Conservation (phyloP, 768 basidiomycete species). For the Pleurotus salmoneostramineus region DNA sequence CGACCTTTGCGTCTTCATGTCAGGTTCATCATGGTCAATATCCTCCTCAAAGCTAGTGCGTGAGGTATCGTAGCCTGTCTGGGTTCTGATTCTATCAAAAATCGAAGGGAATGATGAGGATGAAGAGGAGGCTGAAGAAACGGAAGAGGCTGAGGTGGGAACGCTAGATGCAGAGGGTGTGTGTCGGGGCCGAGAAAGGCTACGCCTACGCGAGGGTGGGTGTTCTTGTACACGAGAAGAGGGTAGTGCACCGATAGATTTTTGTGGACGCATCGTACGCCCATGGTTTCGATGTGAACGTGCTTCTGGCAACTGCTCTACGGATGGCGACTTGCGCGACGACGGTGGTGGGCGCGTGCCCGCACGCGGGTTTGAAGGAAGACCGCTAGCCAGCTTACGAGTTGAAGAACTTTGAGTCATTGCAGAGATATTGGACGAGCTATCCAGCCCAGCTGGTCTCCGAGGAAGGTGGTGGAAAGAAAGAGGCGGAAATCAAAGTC, state of each 20-base stretch:
- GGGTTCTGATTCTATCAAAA: constrained; percentile 30
- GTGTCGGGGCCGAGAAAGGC: background rate
- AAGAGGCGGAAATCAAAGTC: background rate
- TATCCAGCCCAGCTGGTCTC: constrained; percentile 21
- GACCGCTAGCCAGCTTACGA: constrained; percentile 22
- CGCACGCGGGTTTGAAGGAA: constrained; percentile 35
- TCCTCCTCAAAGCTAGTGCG: constrained; percentile 43
- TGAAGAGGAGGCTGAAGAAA: constrained; percentile 21
- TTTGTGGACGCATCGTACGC: constrained; percentile 19
- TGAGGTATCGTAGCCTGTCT: constrained; percentile 31
- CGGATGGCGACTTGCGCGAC: constrained; percentile 8
- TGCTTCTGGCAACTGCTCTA: constrained; percentile 10
- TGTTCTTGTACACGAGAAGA: constrained; percentile 11
- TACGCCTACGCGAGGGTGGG: constrained; percentile 12
- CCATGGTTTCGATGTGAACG: constrained; percentile 5
- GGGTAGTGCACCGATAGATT: constrained; percentile 14
- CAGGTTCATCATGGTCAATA: constrained; percentile 10
- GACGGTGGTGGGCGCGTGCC: constrained; percentile 28
- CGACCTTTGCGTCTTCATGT: background rate
- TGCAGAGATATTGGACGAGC: background rate
- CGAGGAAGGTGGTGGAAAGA: constrained; percentile 2
- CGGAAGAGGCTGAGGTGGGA: constrained; percentile 12
- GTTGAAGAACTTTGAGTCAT: constrained; percentile 16
- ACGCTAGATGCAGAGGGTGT: constrained; percentile 10
- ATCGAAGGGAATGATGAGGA: constrained; percentile 28